Evolutionary conservation across 2,329 filamentous ascomycete species (phyloP).

Genomic region (Colletotrichum paranaense): DNA sequence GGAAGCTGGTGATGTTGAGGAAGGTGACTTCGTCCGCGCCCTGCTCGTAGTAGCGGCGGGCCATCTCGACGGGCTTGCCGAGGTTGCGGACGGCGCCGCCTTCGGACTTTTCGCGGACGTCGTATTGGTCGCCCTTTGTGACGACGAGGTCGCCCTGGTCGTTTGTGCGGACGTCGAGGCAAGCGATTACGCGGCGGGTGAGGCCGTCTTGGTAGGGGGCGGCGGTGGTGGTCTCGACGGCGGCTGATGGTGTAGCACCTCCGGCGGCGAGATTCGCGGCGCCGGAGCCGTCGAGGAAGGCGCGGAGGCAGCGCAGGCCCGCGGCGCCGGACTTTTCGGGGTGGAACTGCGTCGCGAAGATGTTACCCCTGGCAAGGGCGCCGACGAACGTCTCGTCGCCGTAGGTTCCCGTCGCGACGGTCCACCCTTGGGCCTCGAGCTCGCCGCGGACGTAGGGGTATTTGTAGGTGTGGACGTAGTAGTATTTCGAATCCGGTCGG

Average conservation of each 20-base stretch:
- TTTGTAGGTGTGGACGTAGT: constrained; percentile 97
- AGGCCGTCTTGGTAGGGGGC: constrained; percentile 70
- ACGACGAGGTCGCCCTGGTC: constrained; percentile 95
- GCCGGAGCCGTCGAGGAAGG: constrained; percentile 83
- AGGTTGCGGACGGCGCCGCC: constrained; percentile 83
- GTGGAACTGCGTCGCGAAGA: constrained; percentile 96
- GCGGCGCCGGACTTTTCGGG: constrained; percentile 96
- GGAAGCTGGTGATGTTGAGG: constrained; percentile 97
- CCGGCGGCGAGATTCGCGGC: constrained; percentile 58
- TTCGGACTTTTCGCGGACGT: constrained; percentile 88
- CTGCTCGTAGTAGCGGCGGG: constrained; percentile 92
- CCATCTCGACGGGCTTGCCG: constrained; percentile 96
- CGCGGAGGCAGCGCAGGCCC: constrained; percentile 83
- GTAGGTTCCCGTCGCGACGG: constrained; percentile 90
- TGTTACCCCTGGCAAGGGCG: constrained; percentile 85
- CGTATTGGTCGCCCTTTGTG: constrained; percentile 98
- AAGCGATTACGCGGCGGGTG: constrained; percentile 94
- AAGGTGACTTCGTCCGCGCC: constrained; percentile 98
- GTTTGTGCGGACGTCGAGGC: constrained; percentile 94
- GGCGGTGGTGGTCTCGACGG: constrained; percentile 36
- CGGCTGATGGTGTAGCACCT: constrained; percentile 2
- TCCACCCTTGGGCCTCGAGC: constrained; percentile 87
- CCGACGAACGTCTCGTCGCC: constrained; percentile 91
- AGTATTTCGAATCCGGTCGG: constrained; percentile 88
- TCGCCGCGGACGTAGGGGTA: constrained; percentile 78